Base-by-base conservation (phyloP, 768 basidiomycete species). In the Xerocomellus intermedius region DNA sequence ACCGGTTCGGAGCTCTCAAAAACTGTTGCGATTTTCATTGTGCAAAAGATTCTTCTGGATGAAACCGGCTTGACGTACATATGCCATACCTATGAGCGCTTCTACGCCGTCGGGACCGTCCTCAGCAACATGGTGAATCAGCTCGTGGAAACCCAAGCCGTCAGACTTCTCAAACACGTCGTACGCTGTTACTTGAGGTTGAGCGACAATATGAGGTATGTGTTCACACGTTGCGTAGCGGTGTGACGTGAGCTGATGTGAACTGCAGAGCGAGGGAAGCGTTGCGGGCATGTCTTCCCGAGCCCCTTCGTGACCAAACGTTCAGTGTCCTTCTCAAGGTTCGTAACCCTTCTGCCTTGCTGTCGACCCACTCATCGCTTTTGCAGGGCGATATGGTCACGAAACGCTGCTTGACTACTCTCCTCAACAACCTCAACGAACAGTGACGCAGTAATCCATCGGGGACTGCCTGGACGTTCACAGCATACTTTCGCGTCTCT, bases 61-160 rank as follows among this genome's bases (percentile, higher is more conserved):
- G 97, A 99, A 73, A 94, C 96, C 4, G 97, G 97, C 19, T 76
- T 99, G 56, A 95, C 94, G 16, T 99, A 99, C 72, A 99, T 98
- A 67, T 98, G 97, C 65, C 97, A 99, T 73, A 99, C 97, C n/a
- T 99, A 99, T 69, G 97, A 99, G 71, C 83, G 97, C 49, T 99
- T 99, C 76, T 98, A 98, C 71, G 97, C 97, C 14, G 97, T 99
- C 50, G 97, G 96, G 17, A 97, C 96, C 8, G 97, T 99, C 16
- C 80, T 99, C 55, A 92, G 91, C 77, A 98, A 97, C 72, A 99
- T 99, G 97, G 97, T 98, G 61, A 90, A 89, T 67, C 94, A 98
- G 69, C 81, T 99, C 46, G 95, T 98, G 50, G 96, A 99, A 74
- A 97, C 91, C 2, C 97, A 98, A 72, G 97, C 97, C 12, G 96